Conservation (phyloP, 495 filamentous ascomycete genomes). For the Aspergillus homomorphus region DNA sequence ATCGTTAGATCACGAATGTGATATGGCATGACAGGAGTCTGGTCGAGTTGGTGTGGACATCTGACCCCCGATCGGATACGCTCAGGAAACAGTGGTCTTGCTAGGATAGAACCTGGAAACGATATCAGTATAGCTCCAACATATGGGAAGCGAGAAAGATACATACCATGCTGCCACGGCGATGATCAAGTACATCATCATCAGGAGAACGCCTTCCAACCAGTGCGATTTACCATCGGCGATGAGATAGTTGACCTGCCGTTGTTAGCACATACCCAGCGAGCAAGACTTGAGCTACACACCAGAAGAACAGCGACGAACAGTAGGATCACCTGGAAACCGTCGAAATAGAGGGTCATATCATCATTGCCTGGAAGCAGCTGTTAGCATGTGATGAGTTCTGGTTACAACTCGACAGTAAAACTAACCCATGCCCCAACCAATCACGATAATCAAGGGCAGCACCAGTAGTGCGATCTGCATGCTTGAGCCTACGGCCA, state of each 20-base stretch:
- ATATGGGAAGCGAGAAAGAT: background rate
- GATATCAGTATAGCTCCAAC: conserved; percentile 17
- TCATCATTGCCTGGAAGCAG: conserved; percentile 27
- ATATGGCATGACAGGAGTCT: background rate
- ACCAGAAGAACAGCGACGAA: conserved; percentile 72
- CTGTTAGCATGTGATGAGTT: conserved; percentile 1
- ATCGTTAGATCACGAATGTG: background rate
- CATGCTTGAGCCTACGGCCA: conserved; percentile 82
- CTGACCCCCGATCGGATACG: background rate
- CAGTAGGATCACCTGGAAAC: conserved; percentile 74
- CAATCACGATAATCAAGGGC: conserved; percentile 73
- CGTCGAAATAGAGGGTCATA: conserved; percentile 71
- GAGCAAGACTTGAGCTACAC: conserved; percentile 3
- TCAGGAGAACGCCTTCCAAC: conserved; percentile 73
- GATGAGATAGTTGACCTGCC: conserved; percentile 75
- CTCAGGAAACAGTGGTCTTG: conserved; percentile 24
- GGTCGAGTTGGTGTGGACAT: background rate
- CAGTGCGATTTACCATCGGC: conserved; percentile 58
- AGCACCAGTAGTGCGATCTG: conserved; percentile 81
- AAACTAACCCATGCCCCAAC: conserved; percentile 69
- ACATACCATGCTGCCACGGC: conserved; percentile 54
- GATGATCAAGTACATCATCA: conserved; percentile 73
- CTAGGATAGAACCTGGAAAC: conserved; percentile 23
- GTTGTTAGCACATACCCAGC: background rate
- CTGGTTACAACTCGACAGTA: background rate